Evolutionary conservation across 768 basidiomycete species (phyloP).

Genomic region (Termitomyces sp.): DNA sequence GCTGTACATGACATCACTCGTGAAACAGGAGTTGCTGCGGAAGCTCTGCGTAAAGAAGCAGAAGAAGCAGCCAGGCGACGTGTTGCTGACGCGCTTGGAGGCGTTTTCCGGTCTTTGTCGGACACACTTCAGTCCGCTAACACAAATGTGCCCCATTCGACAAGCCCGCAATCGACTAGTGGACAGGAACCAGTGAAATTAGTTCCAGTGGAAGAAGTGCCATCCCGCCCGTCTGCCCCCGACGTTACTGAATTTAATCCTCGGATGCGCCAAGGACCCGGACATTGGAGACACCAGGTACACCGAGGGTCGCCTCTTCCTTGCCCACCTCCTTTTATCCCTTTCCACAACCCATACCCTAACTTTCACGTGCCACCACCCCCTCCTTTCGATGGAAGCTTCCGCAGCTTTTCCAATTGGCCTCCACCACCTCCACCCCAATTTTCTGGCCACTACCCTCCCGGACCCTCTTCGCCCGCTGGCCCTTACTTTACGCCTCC

Average conservation of each 20-base stretch:
- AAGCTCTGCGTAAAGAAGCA: slow-evolving; percentile 37
- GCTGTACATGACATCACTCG: slow-evolving; percentile 52
- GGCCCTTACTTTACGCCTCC: neutral
- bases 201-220: neutral
- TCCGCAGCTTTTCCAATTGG: neutral
- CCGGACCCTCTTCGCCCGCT: slow-evolving; percentile 7
- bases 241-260: neutral
- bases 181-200: neutral
- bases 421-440: slow-evolving; percentile 15
- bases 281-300: slow-evolving; percentile 1
- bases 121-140: slow-evolving; percentile 10
- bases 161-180: neutral
- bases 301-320: slow-evolving; percentile 1
- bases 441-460: slow-evolving; percentile 1
- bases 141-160: too few species aligned
- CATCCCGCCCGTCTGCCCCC: neutral
- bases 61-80: slow-evolving; percentile 64
- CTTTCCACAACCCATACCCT: neutral
- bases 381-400: slow-evolving; percentile 11
- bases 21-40: slow-evolving; percentile 36
- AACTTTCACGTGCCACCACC: slow-evolving; percentile 8
- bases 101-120: slow-evolving; percentile 52
- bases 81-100: slow-evolving; percentile 58
- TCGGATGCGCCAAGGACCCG: slow-evolving; percentile 4
- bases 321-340: slow-evolving; percentile 2